Base-by-base conservation (phyloP, 2,329 filamentous ascomycete genomes). In the Teratosphaeriaceae sp. region DNA sequence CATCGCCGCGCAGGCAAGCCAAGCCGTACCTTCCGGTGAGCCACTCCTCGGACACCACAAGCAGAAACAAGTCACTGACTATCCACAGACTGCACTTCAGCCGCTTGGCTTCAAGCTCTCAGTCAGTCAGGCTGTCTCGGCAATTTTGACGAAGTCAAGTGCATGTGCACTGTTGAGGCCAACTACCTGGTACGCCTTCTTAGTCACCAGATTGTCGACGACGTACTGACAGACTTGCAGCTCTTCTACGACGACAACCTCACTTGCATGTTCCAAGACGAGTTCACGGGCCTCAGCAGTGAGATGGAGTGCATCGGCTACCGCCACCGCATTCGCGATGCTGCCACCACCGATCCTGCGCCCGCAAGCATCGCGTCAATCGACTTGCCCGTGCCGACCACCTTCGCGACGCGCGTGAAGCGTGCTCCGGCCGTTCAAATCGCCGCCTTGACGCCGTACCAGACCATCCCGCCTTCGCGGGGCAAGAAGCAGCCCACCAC, bases 381-480 rank as follows among this genome's bases (percentile, higher is more conserved):
- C 26, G 38, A 41, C 19, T 20, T 38, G 19, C 35, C 37, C 8
- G 20, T 15, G 9, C 37, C 37, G 8, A 39, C 37, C 13, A 39
- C 37, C 7, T 30, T 39, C 23, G 22, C 16, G 23, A 39, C 37
- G 5, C 18, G 16, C 13, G 22, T 27, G 4, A 39, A 39, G 37
- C 37, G 37, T 16, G 35, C 35, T 38, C 35, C 35, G 9, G 26
- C 27, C 3, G 26, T 27, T 22, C 38, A 41, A n/a, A 41, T 41
- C 19, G 29, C 29, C n/a, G 38, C 38, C 8, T 19, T 41, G 16
- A 20, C 26, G 5, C 38, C 38, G 5, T 41, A 12, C 19, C 39
- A 16, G 19, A 35, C 30, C 18, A 3, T 8, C 15, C 13, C 31
- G 20, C 18, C 29, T n/a, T 27, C 8, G 37, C 18, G n/a, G n/a